Conservation (phyloP, 768 basidiomycete species). For the Termitomyces sp. region DNA sequence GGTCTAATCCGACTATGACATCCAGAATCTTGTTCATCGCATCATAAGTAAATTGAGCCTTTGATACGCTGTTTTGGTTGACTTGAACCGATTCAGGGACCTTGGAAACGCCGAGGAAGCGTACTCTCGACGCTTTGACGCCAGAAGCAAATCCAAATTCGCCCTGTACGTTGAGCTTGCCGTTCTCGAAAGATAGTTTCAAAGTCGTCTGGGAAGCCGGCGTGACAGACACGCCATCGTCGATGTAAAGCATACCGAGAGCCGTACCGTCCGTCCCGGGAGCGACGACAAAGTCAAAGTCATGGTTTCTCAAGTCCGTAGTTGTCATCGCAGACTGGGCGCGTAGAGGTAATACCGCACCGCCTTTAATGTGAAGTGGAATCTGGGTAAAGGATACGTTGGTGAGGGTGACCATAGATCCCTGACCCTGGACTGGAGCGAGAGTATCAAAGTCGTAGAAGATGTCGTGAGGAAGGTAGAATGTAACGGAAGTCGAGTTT, state of each 20-base stretch:
- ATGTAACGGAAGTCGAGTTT: conserved; percentile 48
- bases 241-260: conserved; percentile 50
- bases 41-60: conserved; percentile 28
- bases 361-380: conserved; percentile 59
- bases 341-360: conserved; percentile 54
- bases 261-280: conserved; percentile 50
- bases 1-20: conserved; percentile 33
- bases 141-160: conserved; percentile 31
- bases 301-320: conserved; percentile 41
- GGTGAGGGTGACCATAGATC: conserved; percentile 35
- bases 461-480: conserved; percentile 59
- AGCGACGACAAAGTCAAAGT: conserved; percentile 63
- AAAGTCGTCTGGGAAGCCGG: conserved; percentile 28
- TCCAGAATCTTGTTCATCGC: conserved; percentile 35
- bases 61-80: conserved; percentile 21
- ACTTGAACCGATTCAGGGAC: conserved; percentile 25
- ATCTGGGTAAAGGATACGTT: conserved; percentile 53
- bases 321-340: conserved; percentile 57
- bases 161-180: conserved; percentile 29
- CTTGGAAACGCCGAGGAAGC: conserved; percentile 31
- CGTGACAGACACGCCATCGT: conserved; percentile 54
- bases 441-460: conserved; percentile 63
- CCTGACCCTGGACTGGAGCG: conserved; percentile 42
- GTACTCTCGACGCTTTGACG: conserved; percentile 31
- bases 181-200: conserved; percentile 25